phyloP scores from a whole-genome alignment of 23 red algal genomes.

The Agarophyton chilense region DNA sequence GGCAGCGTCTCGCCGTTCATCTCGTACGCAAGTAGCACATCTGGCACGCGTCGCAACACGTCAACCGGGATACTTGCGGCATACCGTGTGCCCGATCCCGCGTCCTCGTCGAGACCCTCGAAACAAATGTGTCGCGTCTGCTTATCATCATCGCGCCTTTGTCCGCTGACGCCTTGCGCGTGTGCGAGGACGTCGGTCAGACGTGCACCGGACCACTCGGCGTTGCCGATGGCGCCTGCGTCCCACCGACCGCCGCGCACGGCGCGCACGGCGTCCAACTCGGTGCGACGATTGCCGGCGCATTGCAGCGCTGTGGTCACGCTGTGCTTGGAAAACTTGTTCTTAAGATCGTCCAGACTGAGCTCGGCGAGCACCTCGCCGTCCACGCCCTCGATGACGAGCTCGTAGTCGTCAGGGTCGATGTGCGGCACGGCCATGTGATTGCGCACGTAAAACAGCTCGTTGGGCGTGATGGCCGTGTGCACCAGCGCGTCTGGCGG shows the following conservation, averaged over 20 bases:
- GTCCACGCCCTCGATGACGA: conserved; percentile 31
- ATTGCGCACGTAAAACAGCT: conserved; percentile 89
- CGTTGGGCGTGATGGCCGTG: conserved; percentile 70
- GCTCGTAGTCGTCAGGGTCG: conserved; percentile 25
- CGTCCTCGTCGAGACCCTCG: conserved; percentile 81
- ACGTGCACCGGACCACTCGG: conserved; percentile 80
- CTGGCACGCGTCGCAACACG: conserved; percentile 11
- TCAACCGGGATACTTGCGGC: conserved; percentile 81
- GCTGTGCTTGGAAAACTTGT: conserved; percentile 25
- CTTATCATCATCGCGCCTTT: not conserved
- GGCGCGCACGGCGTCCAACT: conserved; percentile 65
- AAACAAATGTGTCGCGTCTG: conserved; percentile 58
- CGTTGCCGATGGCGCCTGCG: conserved; percentile 83
- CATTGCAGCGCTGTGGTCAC: conserved; percentile 76
- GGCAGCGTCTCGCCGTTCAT: conserved; percentile 92
- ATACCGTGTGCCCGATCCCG: conserved; percentile 47
- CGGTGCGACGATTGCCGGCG: conserved; percentile 91
- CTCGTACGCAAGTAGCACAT: conserved; percentile 87
- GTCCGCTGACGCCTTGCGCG: conserved; percentile 2
- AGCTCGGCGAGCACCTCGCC: conserved; percentile 19
- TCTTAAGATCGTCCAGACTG: conserved; percentile 65
- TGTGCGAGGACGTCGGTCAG: conserved; percentile 76
- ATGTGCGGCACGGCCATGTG: conserved; percentile 89
- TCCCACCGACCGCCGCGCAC: conserved; percentile 90
- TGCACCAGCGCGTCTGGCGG: conserved; percentile 44